phyloP scores from a whole-genome alignment of 2,329 filamentous ascomycete species.

The Ceratocystis albifundus region DNA sequence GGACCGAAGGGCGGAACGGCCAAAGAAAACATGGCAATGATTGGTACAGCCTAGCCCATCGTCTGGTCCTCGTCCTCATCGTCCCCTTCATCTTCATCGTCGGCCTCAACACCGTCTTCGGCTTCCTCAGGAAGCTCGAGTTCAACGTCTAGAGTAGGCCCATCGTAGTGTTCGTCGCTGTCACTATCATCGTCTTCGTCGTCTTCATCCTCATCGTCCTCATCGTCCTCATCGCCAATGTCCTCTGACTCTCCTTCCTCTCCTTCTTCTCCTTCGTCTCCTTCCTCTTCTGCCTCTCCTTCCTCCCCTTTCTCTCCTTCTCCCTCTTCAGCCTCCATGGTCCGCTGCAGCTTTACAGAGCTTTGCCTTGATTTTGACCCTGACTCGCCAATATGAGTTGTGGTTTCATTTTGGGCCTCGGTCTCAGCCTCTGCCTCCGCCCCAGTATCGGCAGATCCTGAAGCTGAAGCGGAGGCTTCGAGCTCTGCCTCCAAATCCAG shows the following conservation, averaged over 20 bases:
- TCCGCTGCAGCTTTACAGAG: not conserved
- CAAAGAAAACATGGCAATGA: too few species aligned
- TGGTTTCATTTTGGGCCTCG: not conserved
- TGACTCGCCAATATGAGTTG: not conserved
- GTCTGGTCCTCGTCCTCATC: slow-evolving; percentile 18
- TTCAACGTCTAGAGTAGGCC: slow-evolving; percentile 20
- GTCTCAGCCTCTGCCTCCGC: not conserved
- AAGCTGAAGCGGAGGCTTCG: too few species aligned
- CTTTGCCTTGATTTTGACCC: not conserved
- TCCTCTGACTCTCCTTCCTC: slow-evolving; percentile 8
- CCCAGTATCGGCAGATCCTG: not conserved
- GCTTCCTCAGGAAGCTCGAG: slow-evolving; percentile 23
- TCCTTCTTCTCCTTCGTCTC: not conserved
- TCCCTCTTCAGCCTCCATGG: not conserved
- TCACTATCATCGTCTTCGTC: slow-evolving; percentile 23
- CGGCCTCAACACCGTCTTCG: slow-evolving; percentile 20
- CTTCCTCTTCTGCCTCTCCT: not conserved
- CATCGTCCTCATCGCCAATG: slow-evolving; percentile 23
- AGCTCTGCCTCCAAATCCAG: too few species aligned
- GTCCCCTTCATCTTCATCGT: slow-evolving; percentile 17
- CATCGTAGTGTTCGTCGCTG: slow-evolving; percentile 14
- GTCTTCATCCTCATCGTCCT: slow-evolving; percentile 24
- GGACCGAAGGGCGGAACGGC: too few species aligned
- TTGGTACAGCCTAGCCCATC: not conserved
- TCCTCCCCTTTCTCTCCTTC: not conserved